phyloP scores from a whole-genome alignment of 2,329 filamentous ascomycete genomes.

The Pezicula radicicola region DNA sequence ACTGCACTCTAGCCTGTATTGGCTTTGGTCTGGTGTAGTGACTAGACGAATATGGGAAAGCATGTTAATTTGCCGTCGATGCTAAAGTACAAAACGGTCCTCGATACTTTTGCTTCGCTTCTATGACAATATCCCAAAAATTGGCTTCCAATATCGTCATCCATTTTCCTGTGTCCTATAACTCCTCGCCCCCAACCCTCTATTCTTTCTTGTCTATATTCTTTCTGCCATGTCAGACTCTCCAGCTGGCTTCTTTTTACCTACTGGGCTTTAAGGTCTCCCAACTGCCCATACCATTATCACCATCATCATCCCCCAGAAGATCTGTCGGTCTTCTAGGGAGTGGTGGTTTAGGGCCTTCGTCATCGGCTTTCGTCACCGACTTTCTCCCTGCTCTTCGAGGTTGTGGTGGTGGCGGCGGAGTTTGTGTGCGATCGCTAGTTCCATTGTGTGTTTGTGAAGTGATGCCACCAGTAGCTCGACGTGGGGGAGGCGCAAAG shows the following conservation, averaged over 20 bases:
- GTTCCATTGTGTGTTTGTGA: conserved; percentile 2
- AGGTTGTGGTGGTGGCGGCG: conserved; percentile 23
- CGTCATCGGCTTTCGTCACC: conserved; percentile 10
- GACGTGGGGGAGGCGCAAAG: conserved; percentile 20
- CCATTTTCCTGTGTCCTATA: too few relatives aligned
- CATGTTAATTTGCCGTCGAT: too few relatives aligned
- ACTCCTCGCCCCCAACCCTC: too few relatives aligned
- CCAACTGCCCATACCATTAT: conserved; percentile 20
- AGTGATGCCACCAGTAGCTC: conserved; percentile 12
- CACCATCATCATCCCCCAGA: conserved; percentile 20
- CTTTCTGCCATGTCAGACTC: too few relatives aligned
- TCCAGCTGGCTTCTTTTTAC: too few relatives aligned
- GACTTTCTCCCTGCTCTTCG: conserved; percentile 11
- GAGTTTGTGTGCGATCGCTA: conserved; percentile 8
- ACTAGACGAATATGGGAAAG: too few relatives aligned
- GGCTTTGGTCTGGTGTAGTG: too few relatives aligned
- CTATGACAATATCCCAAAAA: too few relatives aligned
- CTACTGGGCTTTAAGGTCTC: conserved; percentile 21
- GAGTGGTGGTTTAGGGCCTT: conserved; percentile 19
- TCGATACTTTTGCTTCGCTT: too few relatives aligned
- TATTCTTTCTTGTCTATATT: too few relatives aligned
- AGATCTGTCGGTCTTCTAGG: conserved; percentile 23
- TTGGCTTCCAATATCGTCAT: neutral
- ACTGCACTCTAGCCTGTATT: too few relatives aligned
- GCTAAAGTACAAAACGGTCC: too few relatives aligned